Conservation (phyloP, 2,329 filamentous ascomycete genomes). For the Nemania sp. region DNA sequence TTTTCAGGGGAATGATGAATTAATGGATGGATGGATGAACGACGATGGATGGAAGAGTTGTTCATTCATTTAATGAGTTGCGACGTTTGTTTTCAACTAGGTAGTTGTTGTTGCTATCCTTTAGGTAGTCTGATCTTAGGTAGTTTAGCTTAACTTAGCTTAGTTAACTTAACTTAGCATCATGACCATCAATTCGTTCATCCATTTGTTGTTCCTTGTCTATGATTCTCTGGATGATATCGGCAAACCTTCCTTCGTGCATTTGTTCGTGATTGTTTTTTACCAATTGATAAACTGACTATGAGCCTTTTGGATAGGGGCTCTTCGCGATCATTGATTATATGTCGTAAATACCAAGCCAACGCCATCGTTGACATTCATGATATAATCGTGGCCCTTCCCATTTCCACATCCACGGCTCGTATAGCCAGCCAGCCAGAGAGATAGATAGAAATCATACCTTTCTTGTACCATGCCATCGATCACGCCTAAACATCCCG, state of each 20-base stretch:
- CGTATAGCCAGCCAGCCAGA: neutral
- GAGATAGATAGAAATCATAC: neutral
- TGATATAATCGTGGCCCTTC: constrained; percentile 32
- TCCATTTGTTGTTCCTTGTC: neutral
- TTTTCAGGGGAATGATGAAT: no score
- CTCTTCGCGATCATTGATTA: constrained; percentile 11
- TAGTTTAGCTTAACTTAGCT: constrained; percentile 18
- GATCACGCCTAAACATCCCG: no score
- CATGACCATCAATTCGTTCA: neutral
- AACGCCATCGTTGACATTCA: constrained; percentile 18
- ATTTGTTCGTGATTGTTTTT: neutral
- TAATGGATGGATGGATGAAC: no score
- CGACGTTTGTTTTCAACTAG: constrained; percentile 5
- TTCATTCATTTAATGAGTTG: no score
- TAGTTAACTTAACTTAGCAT: constrained; percentile 6
- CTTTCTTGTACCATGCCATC: no score
- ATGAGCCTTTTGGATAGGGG: no score
- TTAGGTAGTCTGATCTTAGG: no score
- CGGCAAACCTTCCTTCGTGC: neutral
- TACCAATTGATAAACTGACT: no score
- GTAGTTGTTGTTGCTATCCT: no score
- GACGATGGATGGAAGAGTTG: no score
- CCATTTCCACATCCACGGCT: no score
- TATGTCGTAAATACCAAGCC: constrained; percentile 15
- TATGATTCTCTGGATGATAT: neutral